Base-by-base conservation (phyloP, 805 yeast species). In the Komagataella kurtzmanii region DNA sequence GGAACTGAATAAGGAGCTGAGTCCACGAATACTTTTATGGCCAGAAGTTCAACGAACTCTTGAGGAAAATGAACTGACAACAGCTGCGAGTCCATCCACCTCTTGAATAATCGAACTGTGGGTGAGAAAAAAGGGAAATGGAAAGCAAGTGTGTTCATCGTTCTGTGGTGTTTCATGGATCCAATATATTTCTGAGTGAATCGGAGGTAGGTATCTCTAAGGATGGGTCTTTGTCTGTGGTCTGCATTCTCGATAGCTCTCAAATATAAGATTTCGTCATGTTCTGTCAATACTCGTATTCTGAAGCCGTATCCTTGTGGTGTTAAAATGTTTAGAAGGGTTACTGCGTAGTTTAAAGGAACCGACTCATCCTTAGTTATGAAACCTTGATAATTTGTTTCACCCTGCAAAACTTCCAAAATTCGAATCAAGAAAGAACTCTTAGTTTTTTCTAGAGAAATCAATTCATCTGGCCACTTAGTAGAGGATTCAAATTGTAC, bases 401-500 rank as follows among this genome's bases (percentile, higher is more conserved):
- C 78, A 53, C 71, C 69, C 50, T 79, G 76, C 49, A 74, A 55
- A 6, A 64, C 56, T 44, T 75, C 77, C 54, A 65, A 57, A 19
- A 90, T 77, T 58, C 85, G 85, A 51, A 93, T 64, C 58, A 91
- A 69, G 58, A 93, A 88, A 6, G 98, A 98, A 36, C 95, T 79
- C 62, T 93, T 93, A 14, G 96, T 85, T 60, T 85, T 83, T 64
- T 93, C 98, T 51, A 89, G 68, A 2, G 97, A 89, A 45, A 74
- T 68, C 5, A 88, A 64, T 63, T 93, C 97, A 65, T 87, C 95
- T 2, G 99, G 99, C 99, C 99, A 93, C 64, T 81, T 81, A n/a
- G 79, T 75, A 2, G 96, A 87, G 3, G 86, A 72, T 68, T 93
- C 99, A 65, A 93, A 88, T 65, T 90, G 96, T 44, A 93, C 63